These are phyloP conservation scores for Yamadazyma tumulicola DNA, from an alignment of 805 yeast species.

Conservation along the genomic window DNA sequence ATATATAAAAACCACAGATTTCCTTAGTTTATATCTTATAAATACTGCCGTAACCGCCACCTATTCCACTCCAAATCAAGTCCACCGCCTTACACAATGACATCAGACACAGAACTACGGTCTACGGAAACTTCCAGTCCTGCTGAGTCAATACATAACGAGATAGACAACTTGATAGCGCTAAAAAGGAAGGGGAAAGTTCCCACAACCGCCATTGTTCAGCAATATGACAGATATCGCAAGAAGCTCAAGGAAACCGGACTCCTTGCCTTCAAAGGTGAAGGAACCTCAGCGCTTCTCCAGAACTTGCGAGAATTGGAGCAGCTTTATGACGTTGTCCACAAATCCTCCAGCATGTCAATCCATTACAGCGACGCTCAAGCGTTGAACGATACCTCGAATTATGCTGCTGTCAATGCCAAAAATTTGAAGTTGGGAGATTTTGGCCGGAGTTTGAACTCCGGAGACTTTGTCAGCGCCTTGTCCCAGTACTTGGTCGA, in stretches of 20 bases:
- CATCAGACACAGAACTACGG: not conserved
- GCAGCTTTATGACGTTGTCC: conserved; percentile 7
- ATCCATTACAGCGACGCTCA: conserved; percentile 53
- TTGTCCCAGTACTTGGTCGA: conserved; percentile 25
- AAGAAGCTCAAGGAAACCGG: conserved; percentile 7
- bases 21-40: too few relatives aligned
- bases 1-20: too few relatives aligned
- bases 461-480: conserved; percentile 43
- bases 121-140: conserved; percentile 5
- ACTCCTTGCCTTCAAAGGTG: conserved; percentile 11
- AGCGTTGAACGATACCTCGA: conserved; percentile 56
- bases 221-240: conserved; percentile 8
- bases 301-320: conserved; percentile 13
- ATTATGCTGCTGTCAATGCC: conserved; percentile 62
- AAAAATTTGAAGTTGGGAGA: conserved; percentile 58
- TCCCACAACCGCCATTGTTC: not conserved
- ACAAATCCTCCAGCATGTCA: conserved; percentile 2
- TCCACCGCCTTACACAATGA: too few relatives aligned
- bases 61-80: too few relatives aligned
- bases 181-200: not conserved
- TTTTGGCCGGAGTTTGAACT: conserved; percentile 46
- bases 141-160: not conserved
- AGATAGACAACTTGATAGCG: not conserved
- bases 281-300: conserved; percentile 8
- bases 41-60: too few relatives aligned